phyloP scores from a whole-genome alignment of 2,329 filamentous ascomycete species.

The Epichloe gansuensis region DNA sequence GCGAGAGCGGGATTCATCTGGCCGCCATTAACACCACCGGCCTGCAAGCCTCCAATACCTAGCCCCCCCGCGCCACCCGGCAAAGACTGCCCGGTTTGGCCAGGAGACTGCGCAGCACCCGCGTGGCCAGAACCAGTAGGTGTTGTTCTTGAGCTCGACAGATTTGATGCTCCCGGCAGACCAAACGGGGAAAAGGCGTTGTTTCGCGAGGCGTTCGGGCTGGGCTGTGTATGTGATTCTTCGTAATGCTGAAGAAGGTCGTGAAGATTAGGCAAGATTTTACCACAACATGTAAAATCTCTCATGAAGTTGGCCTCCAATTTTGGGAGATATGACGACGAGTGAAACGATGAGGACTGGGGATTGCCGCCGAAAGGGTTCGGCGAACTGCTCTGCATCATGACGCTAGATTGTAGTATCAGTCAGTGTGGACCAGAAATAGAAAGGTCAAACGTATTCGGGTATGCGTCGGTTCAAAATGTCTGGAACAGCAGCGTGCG shows the following conservation, averaged over 20 bases:
- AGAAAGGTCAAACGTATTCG: not conserved
- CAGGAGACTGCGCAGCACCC: constrained; percentile 13
- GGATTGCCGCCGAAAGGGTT: constrained; percentile 46
- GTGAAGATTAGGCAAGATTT: constrained; percentile 80
- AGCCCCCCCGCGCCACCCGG: constrained; percentile 18
- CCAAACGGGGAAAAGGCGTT: constrained; percentile 29
- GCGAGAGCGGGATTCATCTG: constrained; percentile 32
- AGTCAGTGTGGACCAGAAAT: not conserved
- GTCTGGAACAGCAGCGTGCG: too few relatives aligned
- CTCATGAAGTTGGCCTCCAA: constrained; percentile 96
- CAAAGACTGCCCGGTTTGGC: constrained; percentile 23
- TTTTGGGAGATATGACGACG: constrained; percentile 90
- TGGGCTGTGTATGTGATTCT: constrained; percentile 72
- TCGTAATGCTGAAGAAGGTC: constrained; percentile 95
- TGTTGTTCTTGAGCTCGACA: constrained; percentile 21
- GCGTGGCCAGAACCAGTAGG: constrained; percentile 18
- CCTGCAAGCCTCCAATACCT: constrained; percentile 26
- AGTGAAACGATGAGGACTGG: constrained; percentile 91
- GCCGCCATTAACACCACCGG: constrained; percentile 14
- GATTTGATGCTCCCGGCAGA: constrained; percentile 19
- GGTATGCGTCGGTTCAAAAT: not conserved
- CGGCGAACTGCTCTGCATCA: constrained; percentile 94
- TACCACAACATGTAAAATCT: constrained; percentile 90
- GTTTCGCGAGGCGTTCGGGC: constrained; percentile 28
- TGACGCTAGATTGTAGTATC: constrained; percentile 47